A percentile compares a stretch with the other conserved stretches of the same genome.
These are phyloP conservation scores for Calonectria pteridis DNA, from an alignment of 2,329 filamentous ascomycete species.

Conservation along the genomic window DNA sequence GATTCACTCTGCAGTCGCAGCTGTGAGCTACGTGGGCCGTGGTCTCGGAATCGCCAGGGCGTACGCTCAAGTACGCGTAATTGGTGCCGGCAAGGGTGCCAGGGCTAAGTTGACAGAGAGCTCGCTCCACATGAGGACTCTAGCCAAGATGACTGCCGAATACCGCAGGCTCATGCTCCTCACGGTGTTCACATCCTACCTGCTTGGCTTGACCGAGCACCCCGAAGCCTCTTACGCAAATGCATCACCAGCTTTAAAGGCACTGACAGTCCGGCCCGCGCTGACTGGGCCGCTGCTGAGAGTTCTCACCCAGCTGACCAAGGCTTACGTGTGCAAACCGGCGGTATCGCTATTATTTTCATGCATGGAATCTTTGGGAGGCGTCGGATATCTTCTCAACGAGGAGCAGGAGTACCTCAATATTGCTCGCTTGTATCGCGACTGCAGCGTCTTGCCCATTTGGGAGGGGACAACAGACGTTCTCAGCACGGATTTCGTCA, in stretches of 20 bases:
- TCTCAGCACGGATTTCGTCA: conserved; percentile 65
- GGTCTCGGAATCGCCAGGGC: conserved; percentile 69
- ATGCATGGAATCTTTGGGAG: conserved; percentile 75
- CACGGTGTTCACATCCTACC: conserved; percentile 63
- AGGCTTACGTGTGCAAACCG: conserved; percentile 67
- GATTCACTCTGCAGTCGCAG: conserved; percentile 67
- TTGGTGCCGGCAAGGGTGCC: conserved; percentile 58
- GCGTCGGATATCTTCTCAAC: conserved; percentile 76
- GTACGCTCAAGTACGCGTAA: conserved; percentile 68
- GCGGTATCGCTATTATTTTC: conserved; percentile 64
- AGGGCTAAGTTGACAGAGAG: conserved; percentile 64
- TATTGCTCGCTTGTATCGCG: conserved; percentile 74
- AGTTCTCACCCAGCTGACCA: conserved; percentile 70
- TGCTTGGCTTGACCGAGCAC: conserved; percentile 68
- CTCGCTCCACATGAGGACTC: conserved; percentile 68
- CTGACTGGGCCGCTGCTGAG: conserved; percentile 62
- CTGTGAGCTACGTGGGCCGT: conserved; percentile 66
- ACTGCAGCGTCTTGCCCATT: conserved; percentile 73
- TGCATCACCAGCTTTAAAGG: conserved; percentile 38
- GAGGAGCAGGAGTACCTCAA: conserved; percentile 74
- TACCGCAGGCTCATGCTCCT: conserved; percentile 71
- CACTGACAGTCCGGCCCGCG: conserved; percentile 50
- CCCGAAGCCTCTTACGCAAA: conserved; percentile 30
- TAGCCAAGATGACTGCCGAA: conserved; percentile 67
- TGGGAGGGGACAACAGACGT: conserved; percentile 83